Base-by-base conservation (phyloP, 169 alveolate species). In the Blepharisma undulans region DNA sequence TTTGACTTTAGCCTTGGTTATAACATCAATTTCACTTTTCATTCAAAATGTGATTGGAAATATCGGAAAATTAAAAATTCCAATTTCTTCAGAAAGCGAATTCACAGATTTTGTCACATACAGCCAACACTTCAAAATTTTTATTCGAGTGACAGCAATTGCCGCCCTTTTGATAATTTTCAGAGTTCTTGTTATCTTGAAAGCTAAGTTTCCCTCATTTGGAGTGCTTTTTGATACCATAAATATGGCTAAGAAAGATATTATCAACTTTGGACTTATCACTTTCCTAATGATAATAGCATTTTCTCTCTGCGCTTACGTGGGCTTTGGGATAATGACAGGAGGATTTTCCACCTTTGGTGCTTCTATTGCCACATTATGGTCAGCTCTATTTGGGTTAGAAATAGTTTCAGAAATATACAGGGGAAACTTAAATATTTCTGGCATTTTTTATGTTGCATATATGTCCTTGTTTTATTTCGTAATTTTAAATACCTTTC, bases 191-290 rank as follows among this genome's bases (percentile, higher is more conserved):
- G 87, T 92, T 61, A 74, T 92, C n/a, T 85, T 92, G 4, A 89
- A 48, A 74, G 33, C 72, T 59, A 61, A 84, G 27, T 92, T 92
- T 48, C 95, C 95, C 2, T 90, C 95, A 21, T 92, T 92, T 84
- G 92, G 93, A 16, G 91, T 92, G n/a, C 91, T 92, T 6, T 92
- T 92, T 74, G 93, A 89, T 48, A 92, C 95, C 25, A 78, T 92
- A 21, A 22, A 61, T 30, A 80, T 76, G 74, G 95, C 95, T 18
- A 89, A 89, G 61, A 10, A 14, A 4, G 92, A 92, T 18, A 60
- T 92, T 22, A 74, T 90, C 48, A 88, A 77, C 34, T 90, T 92
- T 79, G 60, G 77, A 18, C 59, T 90, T 2, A 88, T 92, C 87
- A 33, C 91, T 34, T 14, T 92, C 16, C 27, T 85, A n/a, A 25